Evolutionary conservation across 345 rosid species (phyloP), one percentile per base, ranked within the genome.

Genomic region (Cardamine occulta): DNA sequence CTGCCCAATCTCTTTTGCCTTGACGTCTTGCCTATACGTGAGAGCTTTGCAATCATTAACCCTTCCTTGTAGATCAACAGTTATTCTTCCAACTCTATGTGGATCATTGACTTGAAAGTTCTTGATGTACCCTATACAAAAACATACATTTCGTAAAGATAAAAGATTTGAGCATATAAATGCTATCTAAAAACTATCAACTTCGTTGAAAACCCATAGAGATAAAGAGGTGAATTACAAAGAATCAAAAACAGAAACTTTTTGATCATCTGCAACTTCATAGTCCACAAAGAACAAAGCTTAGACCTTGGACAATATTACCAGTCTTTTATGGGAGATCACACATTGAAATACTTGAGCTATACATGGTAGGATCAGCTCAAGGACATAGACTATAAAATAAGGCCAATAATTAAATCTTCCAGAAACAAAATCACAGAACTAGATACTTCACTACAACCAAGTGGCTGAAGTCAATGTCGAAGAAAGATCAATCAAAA

Each of bases 21-120:
- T 89, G 66, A 95, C 57, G 78, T 95, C 99, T 79, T 90, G 98
- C 76, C 99, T 85, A 66, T 89, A 88, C 39, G 91, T 90, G 40
- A 95, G 89, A 52, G 97, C 96, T 63, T 81, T 80, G 64, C 96
- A 90, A 76, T 95, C 97, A 49, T 82, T 92, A 42, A 95, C 82
- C 82, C 97, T 88, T 24, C 99, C 99, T 63, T 89, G 96, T 6
- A 92, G 83, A 78, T 90, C 91, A 75, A 90, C 96, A 19, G 85
- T 86, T 77, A 95, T 88, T 83, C 76, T 89, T 15, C 99, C 97
- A 76, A 90, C 97, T 78, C 99, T 82, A 10, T 87, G 97, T 32
- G 90, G 97, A 83, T 95, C 96, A 72, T 79, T 34, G 68, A 89
- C 96, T 55, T 89, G 83, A 78, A 83, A 90, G 48, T 81, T 77